These are phyloP conservation scores for Paragyromitra xinjiangensis DNA, from an alignment of 495 filamentous ascomycete species.

Conservation along the genomic window DNA sequence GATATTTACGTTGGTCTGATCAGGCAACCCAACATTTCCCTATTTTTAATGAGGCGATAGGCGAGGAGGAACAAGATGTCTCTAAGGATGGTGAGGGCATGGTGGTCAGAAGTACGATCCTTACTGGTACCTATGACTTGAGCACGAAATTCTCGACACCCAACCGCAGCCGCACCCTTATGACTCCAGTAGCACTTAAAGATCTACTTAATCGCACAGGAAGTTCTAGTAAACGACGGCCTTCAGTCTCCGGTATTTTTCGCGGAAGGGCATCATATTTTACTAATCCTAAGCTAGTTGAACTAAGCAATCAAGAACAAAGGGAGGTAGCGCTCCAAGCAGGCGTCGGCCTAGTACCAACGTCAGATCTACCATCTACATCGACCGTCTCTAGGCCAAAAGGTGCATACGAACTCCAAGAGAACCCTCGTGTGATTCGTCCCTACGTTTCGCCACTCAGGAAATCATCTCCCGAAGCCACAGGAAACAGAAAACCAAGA, in stretches of 20 bases:
- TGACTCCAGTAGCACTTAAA: conserved; percentile 34
- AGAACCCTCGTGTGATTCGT: background rate
- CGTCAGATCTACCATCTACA: background rate
- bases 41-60: conserved; percentile 8
- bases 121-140: conserved; percentile 12
- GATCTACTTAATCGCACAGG: conserved; percentile 31
- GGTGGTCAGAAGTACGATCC: background rate
- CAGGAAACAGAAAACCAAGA: background rate
- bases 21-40: background rate
- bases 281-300: conserved; percentile 9
- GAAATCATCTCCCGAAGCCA: background rate
- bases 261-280: background rate
- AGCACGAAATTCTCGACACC: conserved; percentile 2
- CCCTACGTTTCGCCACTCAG: conserved; percentile 21
- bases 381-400: background rate
- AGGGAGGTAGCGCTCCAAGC: background rate
- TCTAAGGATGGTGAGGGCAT: background rate
- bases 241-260: conserved; percentile 44
- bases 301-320: background rate
- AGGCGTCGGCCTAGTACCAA: background rate
- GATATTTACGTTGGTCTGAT: conserved; percentile 9
- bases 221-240: conserved; percentile 18
- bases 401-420: background rate
- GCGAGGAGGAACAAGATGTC: background rate
- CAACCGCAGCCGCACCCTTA: background rate